Conservation (phyloP, 345 rosid genomes). For the Anastatica hierochuntica region DNA sequence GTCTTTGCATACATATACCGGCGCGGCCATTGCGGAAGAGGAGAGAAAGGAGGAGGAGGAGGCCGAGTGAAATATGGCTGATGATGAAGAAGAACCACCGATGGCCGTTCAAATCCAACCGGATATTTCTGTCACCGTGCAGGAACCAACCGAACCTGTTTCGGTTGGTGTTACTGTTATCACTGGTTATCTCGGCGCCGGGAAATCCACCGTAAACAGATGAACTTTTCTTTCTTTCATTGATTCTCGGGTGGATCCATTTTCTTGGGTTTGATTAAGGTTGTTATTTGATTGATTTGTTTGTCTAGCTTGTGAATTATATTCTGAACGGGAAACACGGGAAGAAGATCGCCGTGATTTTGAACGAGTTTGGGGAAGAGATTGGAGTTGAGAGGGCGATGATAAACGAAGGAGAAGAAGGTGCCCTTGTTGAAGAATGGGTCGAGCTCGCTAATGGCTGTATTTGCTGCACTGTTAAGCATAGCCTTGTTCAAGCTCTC, state of each 20-base stretch:
- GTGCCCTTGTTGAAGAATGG: constrained; percentile 90
- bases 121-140: background rate
- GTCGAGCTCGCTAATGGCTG: constrained; percentile 92
- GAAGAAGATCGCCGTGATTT: constrained; percentile 79
- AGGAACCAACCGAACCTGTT: constrained; percentile 14
- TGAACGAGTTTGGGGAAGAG: constrained; percentile 97
- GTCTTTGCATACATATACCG: background rate
- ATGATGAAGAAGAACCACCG: constrained; percentile 71
- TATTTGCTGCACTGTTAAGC: constrained; percentile 89
- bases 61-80: constrained; percentile 33
- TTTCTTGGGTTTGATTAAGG: background rate
- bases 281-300: background rate
- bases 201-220: constrained; percentile 76
- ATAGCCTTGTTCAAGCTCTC: constrained; percentile 81
- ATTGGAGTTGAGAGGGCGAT: constrained; percentile 94
- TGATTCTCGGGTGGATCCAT: too few species aligned
- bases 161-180: constrained; percentile 74
- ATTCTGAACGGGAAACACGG: constrained; percentile 74
- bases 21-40: too few species aligned
- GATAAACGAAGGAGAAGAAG: constrained; percentile 89
- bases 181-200: constrained; percentile 95
- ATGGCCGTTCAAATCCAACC: constrained; percentile 46
- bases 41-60: background rate
- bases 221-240: background rate
- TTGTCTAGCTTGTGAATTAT: constrained; percentile 63